Conservation (phyloP, 306 rosid species). For the Quercus parvula region DNA sequence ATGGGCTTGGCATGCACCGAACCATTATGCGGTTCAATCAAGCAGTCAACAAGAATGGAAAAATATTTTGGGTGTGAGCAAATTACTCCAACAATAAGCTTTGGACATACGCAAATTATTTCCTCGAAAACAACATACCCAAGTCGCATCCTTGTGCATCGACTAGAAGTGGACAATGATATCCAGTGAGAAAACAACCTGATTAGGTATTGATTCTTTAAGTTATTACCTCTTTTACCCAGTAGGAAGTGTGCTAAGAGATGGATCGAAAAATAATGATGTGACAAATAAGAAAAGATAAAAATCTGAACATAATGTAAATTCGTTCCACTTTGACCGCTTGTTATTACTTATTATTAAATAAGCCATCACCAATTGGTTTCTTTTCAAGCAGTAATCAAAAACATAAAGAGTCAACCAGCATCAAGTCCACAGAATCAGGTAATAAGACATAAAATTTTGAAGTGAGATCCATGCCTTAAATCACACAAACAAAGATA, state of each 20-base stretch:
- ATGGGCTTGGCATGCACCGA: background rate
- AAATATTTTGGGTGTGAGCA: background rate
- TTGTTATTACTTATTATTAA: background rate
- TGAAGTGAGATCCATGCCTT: background rate
- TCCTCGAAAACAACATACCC: background rate
- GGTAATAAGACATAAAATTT: background rate
- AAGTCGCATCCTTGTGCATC: too few relatives aligned
- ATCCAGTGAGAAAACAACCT: too few relatives aligned
- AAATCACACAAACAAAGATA: background rate
- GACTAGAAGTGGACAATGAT: too few relatives aligned
- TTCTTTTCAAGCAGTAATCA: background rate
- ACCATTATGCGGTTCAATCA: too few relatives aligned
- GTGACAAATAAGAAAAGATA: background rate
- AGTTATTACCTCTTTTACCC: too few relatives aligned
- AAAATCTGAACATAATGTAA: background rate
- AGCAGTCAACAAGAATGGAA: background rate
- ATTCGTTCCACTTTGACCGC: background rate
- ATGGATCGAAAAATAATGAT: too few relatives aligned
- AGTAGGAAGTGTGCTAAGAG: too few relatives aligned
- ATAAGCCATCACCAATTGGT: background rate
- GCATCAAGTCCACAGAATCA: background rate
- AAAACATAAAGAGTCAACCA: background rate
- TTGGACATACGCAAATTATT: background rate
- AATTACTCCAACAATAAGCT: background rate
- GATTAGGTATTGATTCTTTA: too few relatives aligned